phyloP scores from a whole-genome alignment of 2,329 filamentous ascomycete genomes.

The Xenosphaeropsis pyriputrescens region DNA sequence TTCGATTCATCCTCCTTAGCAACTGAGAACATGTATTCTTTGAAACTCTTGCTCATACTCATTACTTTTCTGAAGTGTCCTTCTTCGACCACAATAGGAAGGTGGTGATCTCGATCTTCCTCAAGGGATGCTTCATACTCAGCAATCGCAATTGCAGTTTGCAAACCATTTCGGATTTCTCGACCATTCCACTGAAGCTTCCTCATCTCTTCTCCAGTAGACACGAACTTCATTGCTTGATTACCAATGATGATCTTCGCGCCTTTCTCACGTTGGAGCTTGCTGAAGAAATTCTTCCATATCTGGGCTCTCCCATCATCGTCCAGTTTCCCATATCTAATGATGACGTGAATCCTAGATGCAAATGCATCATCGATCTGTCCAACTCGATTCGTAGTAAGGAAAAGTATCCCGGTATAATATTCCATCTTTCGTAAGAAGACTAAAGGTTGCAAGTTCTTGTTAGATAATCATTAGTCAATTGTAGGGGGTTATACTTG shows the following conservation, averaged over 20 bases:
- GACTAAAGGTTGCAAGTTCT: constrained; percentile 3
- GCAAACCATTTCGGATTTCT: neutral
- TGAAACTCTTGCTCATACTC: no score
- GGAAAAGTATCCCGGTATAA: constrained; percentile 23
- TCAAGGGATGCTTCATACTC: neutral
- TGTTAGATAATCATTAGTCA: no score
- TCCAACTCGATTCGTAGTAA: constrained; percentile 22
- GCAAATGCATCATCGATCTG: constrained; percentile 21
- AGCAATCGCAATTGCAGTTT: neutral
- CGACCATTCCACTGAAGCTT: neutral
- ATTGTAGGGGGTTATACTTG: constrained; percentile 7
- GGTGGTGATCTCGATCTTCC: no score
- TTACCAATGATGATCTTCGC: no score
- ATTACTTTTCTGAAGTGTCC: no score
- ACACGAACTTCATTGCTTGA: no score
- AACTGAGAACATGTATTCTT: no score
- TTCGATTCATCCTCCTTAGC: no score
- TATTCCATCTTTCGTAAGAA: constrained; percentile 21
- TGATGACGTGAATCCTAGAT: constrained; percentile 16
- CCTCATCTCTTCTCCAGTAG: no score
- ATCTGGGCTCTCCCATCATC: constrained; percentile 8
- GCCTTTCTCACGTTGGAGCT: no score
- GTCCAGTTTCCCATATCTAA: constrained; percentile 12
- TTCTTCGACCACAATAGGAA: no score
- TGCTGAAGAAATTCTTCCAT: constrained; percentile 7